Evolutionary conservation across 2,329 filamentous ascomycete genomes (phyloP).

Genomic region (Arthrobotrys conoides): DNA sequence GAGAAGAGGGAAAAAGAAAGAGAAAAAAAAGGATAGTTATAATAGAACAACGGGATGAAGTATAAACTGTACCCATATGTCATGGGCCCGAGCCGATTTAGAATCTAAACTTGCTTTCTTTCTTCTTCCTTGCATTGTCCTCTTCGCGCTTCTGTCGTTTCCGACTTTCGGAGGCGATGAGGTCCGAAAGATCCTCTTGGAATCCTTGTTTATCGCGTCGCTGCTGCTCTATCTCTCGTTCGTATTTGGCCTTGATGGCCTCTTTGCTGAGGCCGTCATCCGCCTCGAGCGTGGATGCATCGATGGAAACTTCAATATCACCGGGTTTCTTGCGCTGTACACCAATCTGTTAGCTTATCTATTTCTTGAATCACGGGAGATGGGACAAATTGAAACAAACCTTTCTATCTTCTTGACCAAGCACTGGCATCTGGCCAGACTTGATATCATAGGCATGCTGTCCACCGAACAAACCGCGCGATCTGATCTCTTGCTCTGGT

Average conservation of each 20-base stretch:
- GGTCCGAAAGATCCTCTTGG: constrained; percentile 92
- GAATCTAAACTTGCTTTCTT: constrained; percentile 70
- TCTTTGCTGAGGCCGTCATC: constrained; percentile 87
- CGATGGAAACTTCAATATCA: constrained; percentile 92
- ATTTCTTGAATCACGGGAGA: background rate
- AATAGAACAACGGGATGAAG: background rate
- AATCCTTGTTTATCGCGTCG: constrained; percentile 78
- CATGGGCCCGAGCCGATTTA: constrained; percentile 34
- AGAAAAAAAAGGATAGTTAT: background rate
- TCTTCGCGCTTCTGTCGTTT: constrained; percentile 92
- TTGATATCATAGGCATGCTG: constrained; percentile 92
- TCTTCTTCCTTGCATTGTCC: constrained; percentile 79
- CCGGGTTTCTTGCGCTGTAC: constrained; percentile 87
- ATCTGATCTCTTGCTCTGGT: constrained; percentile 85
- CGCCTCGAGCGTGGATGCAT: constrained; percentile 82
- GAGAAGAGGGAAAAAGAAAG: background rate
- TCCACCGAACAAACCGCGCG: constrained; percentile 95
- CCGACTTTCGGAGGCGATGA: constrained; percentile 93
- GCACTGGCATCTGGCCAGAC: constrained; percentile 75
- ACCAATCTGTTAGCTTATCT: background rate
- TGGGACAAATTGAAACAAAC: constrained; percentile 30
- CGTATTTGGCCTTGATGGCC: constrained; percentile 83
- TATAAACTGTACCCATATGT: background rate
- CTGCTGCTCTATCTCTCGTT: constrained; percentile 75
- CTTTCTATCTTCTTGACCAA: constrained; percentile 86